phyloP scores from a whole-genome alignment of 495 filamentous ascomycete genomes.

The Hypomontagnella submonticulosa region DNA sequence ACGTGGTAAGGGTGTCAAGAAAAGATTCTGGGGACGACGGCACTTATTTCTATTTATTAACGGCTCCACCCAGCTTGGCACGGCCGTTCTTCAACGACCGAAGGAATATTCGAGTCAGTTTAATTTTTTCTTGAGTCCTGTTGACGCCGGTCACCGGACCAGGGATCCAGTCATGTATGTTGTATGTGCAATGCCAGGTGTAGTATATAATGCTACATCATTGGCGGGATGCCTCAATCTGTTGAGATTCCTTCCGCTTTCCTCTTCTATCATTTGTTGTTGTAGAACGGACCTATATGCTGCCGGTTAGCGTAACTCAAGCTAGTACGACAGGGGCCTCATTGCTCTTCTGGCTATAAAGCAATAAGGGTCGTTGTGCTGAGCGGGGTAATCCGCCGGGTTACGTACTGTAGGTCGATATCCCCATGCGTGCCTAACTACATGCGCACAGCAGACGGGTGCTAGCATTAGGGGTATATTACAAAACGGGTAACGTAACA shows the following conservation, averaged over 20 bases:
- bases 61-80: slow-evolving; percentile 16
- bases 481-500: too few relatives aligned
- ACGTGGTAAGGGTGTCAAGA: too few relatives aligned
- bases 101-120: neutral
- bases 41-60: neutral
- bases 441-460: neutral
- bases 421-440: neutral
- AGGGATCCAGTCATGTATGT: neutral
- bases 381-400: slow-evolving; percentile 11
- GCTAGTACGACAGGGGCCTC: too few relatives aligned
- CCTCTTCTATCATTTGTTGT: too few relatives aligned
- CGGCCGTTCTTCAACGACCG: slow-evolving; percentile 18
- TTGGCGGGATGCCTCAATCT: too few relatives aligned
- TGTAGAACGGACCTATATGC: too few relatives aligned
- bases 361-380: neutral
- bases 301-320: too few relatives aligned
- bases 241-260: too few relatives aligned
- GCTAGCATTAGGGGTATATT: neutral
- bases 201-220: neutral
- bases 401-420: neutral
- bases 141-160: slow-evolving; percentile 1
- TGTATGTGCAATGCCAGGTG: neutral
- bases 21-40: too few relatives aligned
- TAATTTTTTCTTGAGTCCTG: neutral
- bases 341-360: neutral